phyloP scores from a whole-genome alignment of 176 grass and related monocot genomes.

The Eragrostis curvula region DNA sequence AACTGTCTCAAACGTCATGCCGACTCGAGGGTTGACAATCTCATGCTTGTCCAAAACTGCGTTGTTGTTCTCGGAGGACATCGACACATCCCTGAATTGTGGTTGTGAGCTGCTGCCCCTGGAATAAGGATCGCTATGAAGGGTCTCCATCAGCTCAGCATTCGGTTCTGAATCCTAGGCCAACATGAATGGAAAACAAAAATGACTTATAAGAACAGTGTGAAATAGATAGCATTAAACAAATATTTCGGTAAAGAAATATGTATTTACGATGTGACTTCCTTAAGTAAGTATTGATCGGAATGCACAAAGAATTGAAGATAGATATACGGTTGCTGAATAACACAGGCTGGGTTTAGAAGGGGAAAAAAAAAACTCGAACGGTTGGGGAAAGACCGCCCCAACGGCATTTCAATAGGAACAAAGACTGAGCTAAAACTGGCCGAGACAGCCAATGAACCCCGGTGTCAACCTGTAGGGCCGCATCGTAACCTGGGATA shows the following conservation, averaged over 20 bases:
- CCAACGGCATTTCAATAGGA: too few species aligned
- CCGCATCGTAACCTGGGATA: too few species aligned
- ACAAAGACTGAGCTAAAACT: too few species aligned
- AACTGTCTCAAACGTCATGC: constrained; percentile 81
- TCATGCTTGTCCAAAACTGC: constrained; percentile 48
- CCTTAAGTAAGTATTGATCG: constrained; percentile 13
- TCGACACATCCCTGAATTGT: constrained; percentile 37
- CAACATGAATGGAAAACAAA: constrained; percentile 23
- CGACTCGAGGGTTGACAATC: constrained; percentile 52
- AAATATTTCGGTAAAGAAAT: constrained; percentile 24
- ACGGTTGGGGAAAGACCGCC: too few species aligned
- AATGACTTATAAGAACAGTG: background rate
- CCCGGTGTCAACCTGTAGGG: too few species aligned
- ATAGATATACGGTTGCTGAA: background rate
- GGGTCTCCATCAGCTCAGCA: constrained; percentile 44
- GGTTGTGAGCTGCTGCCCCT: constrained; percentile 42
- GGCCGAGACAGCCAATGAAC: too few species aligned
- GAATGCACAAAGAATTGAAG: background rate
- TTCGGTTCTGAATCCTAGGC: constrained; percentile 13
- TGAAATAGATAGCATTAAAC: constrained; percentile 8
- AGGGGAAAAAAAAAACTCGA: too few species aligned
- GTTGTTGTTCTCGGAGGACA: constrained; percentile 45
- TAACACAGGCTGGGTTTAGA: background rate
- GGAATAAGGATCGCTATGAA: constrained; percentile 46
- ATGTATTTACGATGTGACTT: background rate